Percentiles rank a stretch among this genome's conserved stretches.
phyloP scores from a whole-genome alignment of 345 rosid species.

The Salix suchowensis region DNA sequence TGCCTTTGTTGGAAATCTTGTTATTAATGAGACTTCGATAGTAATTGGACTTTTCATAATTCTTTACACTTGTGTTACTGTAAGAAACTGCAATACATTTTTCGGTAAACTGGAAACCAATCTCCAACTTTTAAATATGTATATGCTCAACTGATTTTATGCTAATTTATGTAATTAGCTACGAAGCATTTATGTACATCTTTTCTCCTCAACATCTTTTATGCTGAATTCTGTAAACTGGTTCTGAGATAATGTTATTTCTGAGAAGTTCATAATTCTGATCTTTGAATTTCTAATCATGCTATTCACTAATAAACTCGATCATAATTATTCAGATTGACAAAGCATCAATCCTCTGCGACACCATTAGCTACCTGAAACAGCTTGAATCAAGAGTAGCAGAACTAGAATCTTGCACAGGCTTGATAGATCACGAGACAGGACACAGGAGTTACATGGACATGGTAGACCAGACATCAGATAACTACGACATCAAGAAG shows the following conservation, averaged over 20 bases:
- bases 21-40: not conserved
- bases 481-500: slow-evolving; percentile 45
- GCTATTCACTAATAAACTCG: not conserved
- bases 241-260: not conserved
- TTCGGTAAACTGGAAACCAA: not conserved
- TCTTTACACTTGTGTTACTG: not conserved
- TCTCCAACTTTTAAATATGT: not conserved
- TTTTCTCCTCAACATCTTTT: not conserved
- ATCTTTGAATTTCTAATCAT: not conserved
- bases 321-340: slow-evolving; percentile 12
- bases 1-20: not conserved
- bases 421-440: slow-evolving; percentile 43
- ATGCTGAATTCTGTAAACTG: not conserved
- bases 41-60: not conserved
- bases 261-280: not conserved
- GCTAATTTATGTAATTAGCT: not conserved
- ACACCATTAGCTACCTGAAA: slow-evolving; percentile 59
- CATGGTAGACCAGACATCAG: slow-evolving; percentile 60
- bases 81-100: not conserved
- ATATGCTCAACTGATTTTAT: not conserved
- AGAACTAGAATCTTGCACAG: slow-evolving; percentile 73
- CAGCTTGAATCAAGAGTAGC: slow-evolving; percentile 73
- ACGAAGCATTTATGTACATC: not conserved
- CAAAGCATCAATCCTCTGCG: slow-evolving; percentile 54
- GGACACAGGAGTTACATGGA: slow-evolving; percentile 39